Conservation (phyloP, 192 early-diverging fungal genomes). For the Entomortierella lignicola region DNA sequence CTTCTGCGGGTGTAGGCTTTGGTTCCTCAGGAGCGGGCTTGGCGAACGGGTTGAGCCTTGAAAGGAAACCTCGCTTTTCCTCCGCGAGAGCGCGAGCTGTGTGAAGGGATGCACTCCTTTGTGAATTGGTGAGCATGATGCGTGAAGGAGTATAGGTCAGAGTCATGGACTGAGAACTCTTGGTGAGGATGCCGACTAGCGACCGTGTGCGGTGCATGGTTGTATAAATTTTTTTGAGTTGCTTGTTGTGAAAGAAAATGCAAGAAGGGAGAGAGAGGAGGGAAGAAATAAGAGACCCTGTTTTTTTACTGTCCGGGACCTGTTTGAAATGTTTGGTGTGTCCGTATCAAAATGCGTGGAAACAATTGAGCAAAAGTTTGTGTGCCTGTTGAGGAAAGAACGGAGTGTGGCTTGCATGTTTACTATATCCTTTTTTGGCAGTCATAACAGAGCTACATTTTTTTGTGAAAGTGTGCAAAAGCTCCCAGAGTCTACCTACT, state of each 20-base stretch:
- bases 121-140: background rate
- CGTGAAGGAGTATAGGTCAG: background rate
- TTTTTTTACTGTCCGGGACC: too few relatives aligned
- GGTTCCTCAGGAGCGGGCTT: conserved; percentile 7
- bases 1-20: conserved; percentile 2
- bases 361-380: too few relatives aligned
- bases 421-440: background rate
- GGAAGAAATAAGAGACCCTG: too few relatives aligned
- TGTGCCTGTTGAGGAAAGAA: too few relatives aligned
- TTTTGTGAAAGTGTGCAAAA: background rate
- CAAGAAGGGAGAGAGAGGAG: background rate
- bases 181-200: conserved; percentile 9
- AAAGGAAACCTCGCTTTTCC: conserved; percentile 49
- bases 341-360: too few relatives aligned
- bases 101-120: conserved; percentile 19
- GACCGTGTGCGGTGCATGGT: conserved; percentile 22
- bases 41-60: conserved; percentile 50
- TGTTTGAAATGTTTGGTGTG: background rate
- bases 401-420: conserved; percentile 10
- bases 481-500: too few relatives aligned
- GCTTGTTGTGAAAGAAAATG: too few relatives aligned
- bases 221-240: background rate
- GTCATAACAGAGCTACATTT: background rate
- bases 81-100: conserved; percentile 16
- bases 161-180: background rate